Evolutionary conservation across 1,284 basidiomycete species (phyloP).

Genomic region (Caloboletus firmus): DNA sequence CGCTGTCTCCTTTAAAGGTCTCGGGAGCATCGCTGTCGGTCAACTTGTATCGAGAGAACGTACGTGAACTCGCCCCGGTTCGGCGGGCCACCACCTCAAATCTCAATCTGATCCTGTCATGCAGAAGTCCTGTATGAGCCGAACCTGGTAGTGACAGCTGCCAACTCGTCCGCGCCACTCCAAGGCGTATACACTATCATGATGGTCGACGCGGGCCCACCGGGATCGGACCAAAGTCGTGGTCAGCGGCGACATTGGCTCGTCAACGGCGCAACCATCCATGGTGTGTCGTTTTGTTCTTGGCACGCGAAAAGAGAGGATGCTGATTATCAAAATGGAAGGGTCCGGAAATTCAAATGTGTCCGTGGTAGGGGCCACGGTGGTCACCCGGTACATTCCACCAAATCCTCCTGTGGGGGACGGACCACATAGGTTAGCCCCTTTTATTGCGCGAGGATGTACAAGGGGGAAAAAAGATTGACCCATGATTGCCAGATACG

Average conservation of each 20-base stretch:
- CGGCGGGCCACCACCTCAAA: not conserved
- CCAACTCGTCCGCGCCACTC: constrained; percentile 45
- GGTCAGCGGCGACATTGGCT: constrained; percentile 80
- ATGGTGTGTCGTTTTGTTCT: constrained; percentile 31
- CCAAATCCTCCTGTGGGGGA: constrained; percentile 67
- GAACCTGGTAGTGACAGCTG: constrained; percentile 46
- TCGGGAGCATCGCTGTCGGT: constrained; percentile 55
- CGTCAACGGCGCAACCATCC: constrained; percentile 61
- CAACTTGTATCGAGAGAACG: constrained; percentile 57
- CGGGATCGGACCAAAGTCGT: constrained; percentile 52
- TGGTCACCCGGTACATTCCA: constrained; percentile 70
- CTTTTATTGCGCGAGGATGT: not conserved
- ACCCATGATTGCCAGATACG: constrained; percentile 50
- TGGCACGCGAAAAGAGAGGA: not conserved
- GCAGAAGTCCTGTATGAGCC: constrained; percentile 57
- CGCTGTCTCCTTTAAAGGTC: constrained; percentile 49
- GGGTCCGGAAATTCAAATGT: constrained; percentile 41
- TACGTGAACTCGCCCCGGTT: constrained; percentile 35
- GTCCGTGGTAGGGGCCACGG: constrained; percentile 49
- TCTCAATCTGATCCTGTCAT: not conserved
- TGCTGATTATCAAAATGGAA: constrained; percentile 2
- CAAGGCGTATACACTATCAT: constrained; percentile 59
- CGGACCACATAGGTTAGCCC: constrained; percentile 64
- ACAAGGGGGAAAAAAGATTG: not conserved
- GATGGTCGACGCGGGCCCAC: constrained; percentile 69